Base-by-base conservation (phyloP, 2,329 filamentous ascomycete genomes). In the Emergomyces orientalis region DNA sequence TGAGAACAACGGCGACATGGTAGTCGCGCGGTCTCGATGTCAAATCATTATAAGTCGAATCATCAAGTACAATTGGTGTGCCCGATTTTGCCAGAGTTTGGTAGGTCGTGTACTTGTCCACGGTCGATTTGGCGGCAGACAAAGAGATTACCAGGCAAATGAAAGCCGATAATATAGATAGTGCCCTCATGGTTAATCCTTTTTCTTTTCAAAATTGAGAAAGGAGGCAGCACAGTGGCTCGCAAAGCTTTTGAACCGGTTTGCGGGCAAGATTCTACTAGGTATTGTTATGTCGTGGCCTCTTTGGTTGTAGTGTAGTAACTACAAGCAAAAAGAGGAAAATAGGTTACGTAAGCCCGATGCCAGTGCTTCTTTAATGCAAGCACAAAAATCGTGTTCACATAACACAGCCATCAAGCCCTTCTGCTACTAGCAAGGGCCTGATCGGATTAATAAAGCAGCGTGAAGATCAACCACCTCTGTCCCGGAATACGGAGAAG, bases 1-100 rank as follows among this genome's bases (percentile, higher is more conserved):
- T 99, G 67, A 99, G 80, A 17, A 99, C 84, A 2, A 99, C 84
- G 2, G 87, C 88, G 34, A 89, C 83, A 47, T 86, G 86, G 75
- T 97, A 96, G 77, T 99, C 89, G 68, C 94, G 86, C 14, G 92
- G 91, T 0, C 84, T 78, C 19, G 84, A 78, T 2, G 90, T 96
- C 68, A 97, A 79, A 67, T 89, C 84, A 68, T 84, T 82, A 81
- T 94, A 99, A 57, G 82, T 80, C 30, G 78, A 77, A 75, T 96
- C 91, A 75, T 87, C 83, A 68, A 99, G 85, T 79, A 90, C 90
- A 72, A 96, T 71, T 5, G 91, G 88, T 32, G 83, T 77, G 3
- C 84, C 83, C 52, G 81, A 80, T 63, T 87, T 81, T 63, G 88
- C 81, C 74, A 91, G 86, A 67, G 84, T 73, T 73, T 88, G 86